Conservation (phyloP, 2,329 filamentous ascomycete genomes). For the Botryosphaeria dothidea region DNA sequence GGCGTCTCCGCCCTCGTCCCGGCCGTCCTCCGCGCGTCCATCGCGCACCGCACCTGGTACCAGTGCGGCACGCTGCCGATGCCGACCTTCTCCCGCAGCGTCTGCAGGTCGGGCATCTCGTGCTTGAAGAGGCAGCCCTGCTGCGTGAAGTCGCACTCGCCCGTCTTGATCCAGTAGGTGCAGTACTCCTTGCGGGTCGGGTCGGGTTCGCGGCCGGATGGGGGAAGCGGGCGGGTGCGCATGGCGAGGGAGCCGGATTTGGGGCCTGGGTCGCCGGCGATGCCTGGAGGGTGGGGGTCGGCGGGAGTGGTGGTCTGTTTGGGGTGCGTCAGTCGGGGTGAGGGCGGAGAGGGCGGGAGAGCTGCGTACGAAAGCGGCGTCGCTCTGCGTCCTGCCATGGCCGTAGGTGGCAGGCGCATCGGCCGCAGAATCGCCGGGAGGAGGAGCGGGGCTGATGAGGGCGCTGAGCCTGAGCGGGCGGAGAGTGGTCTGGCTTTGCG, state of each 20-base stretch:
- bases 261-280: too few relatives aligned
- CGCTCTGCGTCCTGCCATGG: background rate
- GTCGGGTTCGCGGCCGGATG: slow-evolving; percentile 42
- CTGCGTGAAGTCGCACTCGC: slow-evolving; percentile 80
- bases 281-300: background rate
- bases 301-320: background rate
- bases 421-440: background rate
- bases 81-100: slow-evolving; percentile 65
- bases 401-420: too few relatives aligned
- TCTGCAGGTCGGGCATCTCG: slow-evolving; percentile 77
- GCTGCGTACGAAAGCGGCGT: background rate
- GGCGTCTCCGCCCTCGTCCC: background rate
- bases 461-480: background rate
- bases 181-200: slow-evolving; percentile 72
- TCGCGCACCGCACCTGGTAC: slow-evolving; percentile 53
- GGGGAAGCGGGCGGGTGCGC: slow-evolving; percentile 23
- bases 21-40: slow-evolving; percentile 20
- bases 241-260: background rate
- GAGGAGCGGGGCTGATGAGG: background rate
- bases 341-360: background rate
- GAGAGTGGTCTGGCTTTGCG: background rate
- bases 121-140: slow-evolving; percentile 89
- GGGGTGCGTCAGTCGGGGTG: background rate
- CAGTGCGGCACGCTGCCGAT: slow-evolving; percentile 59
- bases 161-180: slow-evolving; percentile 86